A percentile compares a stretch with the other conserved stretches of the same genome.
Evolutionary conservation across 2,329 filamentous ascomycete genomes (phyloP).

Genomic region (Sporothrix luriei): DNA sequence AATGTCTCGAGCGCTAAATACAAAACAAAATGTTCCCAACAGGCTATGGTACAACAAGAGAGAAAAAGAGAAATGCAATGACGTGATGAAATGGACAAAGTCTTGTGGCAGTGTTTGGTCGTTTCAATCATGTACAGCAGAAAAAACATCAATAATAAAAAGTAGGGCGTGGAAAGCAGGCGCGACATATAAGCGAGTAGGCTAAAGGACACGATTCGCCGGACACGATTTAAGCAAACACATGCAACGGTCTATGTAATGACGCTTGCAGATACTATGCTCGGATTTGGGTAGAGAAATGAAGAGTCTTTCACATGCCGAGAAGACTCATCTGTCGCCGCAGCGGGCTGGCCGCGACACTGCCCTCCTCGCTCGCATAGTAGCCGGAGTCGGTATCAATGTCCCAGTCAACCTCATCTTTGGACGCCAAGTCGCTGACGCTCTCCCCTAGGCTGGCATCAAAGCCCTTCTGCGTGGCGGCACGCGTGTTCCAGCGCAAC

Average conservation of each 20-base stretch:
- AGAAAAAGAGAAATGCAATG: neutral
- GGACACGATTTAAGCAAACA: neutral
- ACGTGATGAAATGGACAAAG: neutral
- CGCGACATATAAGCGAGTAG: neutral
- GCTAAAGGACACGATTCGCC: neutral
- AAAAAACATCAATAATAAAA: neutral
- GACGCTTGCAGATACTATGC: slow-evolving; percentile 6
- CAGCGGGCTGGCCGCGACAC: slow-evolving; percentile 66
- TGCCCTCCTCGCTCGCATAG: slow-evolving; percentile 73
- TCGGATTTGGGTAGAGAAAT: neutral
- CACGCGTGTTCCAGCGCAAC: slow-evolving; percentile 90
- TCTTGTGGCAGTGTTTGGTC: slow-evolving; percentile 4
- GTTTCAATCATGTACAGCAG: slow-evolving; percentile 21
- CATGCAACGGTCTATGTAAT: slow-evolving; percentile 1
- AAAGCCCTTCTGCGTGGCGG: slow-evolving; percentile 90
- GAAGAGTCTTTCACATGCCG: slow-evolving; percentile 52
- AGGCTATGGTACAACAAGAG: slow-evolving; percentile 17
- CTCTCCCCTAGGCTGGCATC: slow-evolving; percentile 50
- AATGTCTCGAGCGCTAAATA: neutral
- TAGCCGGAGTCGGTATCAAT: slow-evolving; percentile 85
- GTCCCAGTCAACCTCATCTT: slow-evolving; percentile 74
- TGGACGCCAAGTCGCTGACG: slow-evolving; percentile 52
- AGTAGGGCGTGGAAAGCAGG: neutral
- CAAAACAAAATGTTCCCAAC: slow-evolving; percentile 20
- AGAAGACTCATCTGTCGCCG: slow-evolving; percentile 74